Evolutionary conservation across 2,329 filamentous ascomycete genomes (phyloP), one percentile per base, ranked within the genome.

Genomic region (Colletotrichum higginsianum): DNA sequence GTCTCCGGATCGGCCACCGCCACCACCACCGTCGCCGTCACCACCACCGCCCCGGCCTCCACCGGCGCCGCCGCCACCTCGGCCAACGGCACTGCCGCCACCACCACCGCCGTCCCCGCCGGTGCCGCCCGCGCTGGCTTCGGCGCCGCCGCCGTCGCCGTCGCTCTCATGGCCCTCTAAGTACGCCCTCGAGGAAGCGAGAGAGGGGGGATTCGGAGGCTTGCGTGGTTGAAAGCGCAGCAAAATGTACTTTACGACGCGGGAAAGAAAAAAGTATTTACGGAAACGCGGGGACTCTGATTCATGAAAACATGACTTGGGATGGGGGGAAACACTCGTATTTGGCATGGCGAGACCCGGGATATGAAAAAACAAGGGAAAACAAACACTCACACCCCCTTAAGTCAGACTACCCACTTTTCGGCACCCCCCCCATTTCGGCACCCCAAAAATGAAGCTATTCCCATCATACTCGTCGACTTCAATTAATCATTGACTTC

Each of bases 41-140:
- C 52, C 30, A 42, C 55, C 21, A 38, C 68, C 61, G 1, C 50
- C 11, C 15, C 71, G 12, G 30, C 66, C 26, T 52, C 53, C 13
- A 66, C 60, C 50, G 60, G 26, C 42, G 63, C 62, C 8, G 38
- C 55, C 47, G 55, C 65, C 26, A 52, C 55, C 16, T 42, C 30
- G 3, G 61, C 18, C 13, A 16, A 47, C 23, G 30, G 89, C 90
- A 2, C 92, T 91, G 74, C 82, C 79, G 11, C 84, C 79, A 80
- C 72, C 6, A 5, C 44, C 6, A 67, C 68, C 12, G 61, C 42
- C 13, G 55, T 71, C 12, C 49, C 70, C 2, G 66, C 66, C 15
- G 73, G 66, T 11, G 73, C 66, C 30, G 73, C 56, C 18, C 66
- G 49, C 15, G 71, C 50, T 2, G 66, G 62, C 0, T 58, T 61